Evolutionary conservation across 2,329 filamentous ascomycete species (phyloP), one percentile per base, ranked within the genome.

Genomic region (Apiospora aurea): DNA sequence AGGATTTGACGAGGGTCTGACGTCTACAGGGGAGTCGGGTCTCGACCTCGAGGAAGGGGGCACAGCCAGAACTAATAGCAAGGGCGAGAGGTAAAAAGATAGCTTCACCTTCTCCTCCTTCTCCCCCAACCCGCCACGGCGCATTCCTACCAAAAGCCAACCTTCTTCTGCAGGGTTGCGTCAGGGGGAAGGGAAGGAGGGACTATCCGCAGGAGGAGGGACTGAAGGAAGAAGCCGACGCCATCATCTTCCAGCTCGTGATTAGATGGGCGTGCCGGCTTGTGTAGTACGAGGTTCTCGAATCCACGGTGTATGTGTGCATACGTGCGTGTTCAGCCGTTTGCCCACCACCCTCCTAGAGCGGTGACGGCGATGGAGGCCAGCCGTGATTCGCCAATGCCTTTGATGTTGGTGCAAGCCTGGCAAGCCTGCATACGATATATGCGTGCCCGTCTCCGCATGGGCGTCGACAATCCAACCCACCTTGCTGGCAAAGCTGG

Each of bases 361-460:
- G 49, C 49, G 49, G 49, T 57, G 51, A 57, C 16, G 53, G 53
- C 21, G 29, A 38, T 61, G 29, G n/a, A 11, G 29, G 53, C 8
- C 18, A 3, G 16, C 29, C 18, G 18, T 61, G 29, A 61, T 61
- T 61, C 18, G 53, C 18, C 53, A 61, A 61, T 61, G 18, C 29
- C 53, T 61, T 18, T 18, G 18, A 29, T 38, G 53, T 61, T 61
- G 53, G 53, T 61, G 21, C 53, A 7, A 38, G 34, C 34, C 34
- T 38, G 34, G 34, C 34, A 5, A 38, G 29, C 53, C 18, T 38
- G 53, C 53, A 61, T 61, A 61, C 29, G 18, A 38, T 29, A 61
- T 21, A 61, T 61, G 53, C 51, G 26, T 61, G 53, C 53, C 53
- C 29, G 53, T 38, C 53, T 38, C 53, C 38, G 29, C 53, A 61